These are phyloP conservation scores for Ambrosia trifida DNA, from an alignment of 129 eudicot genomes.

Conservation along the genomic window DNA sequence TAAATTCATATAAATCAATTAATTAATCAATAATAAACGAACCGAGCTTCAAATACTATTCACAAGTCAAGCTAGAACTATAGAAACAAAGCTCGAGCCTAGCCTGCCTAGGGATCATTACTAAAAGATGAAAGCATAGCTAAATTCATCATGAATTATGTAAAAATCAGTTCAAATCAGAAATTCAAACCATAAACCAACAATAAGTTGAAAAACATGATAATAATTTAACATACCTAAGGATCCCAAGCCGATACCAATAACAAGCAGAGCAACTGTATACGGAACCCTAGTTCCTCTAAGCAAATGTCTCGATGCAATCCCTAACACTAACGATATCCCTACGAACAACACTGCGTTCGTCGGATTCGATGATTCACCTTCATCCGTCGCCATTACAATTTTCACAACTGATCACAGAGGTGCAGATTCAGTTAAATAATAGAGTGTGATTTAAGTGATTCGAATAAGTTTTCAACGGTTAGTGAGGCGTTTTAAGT, in stretches of 20 bases:
- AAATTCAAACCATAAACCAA: background rate
- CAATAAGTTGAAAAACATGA: background rate
- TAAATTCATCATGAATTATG: background rate
- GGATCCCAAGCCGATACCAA: slow-evolving; percentile 84
- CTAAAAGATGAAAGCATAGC: too few species aligned
- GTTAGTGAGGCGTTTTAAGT: too few species aligned
- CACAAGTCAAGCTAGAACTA: too few species aligned
- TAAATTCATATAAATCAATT: too few species aligned
- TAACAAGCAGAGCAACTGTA: slow-evolving; percentile 82
- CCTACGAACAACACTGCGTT: slow-evolving; percentile 90
- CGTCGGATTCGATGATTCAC: slow-evolving; percentile 38
- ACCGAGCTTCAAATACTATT: too few species aligned
- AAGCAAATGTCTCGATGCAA: slow-evolving; percentile 72
- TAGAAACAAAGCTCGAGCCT: too few species aligned
- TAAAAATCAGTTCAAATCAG: background rate
- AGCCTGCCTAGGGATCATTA: too few species aligned
- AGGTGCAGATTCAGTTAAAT: too few species aligned
- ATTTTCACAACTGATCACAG: slow-evolving; percentile 4
- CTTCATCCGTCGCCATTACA: slow-evolving; percentile 38
- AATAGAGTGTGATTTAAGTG: too few species aligned
- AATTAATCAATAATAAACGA: too few species aligned
- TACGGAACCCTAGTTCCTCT: slow-evolving; percentile 92
- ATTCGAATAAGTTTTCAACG: too few species aligned
- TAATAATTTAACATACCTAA: slow-evolving; percentile 44
- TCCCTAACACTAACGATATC: slow-evolving; percentile 69